A percentile compares a stretch with the other conserved stretches of the same genome.
Evolutionary conservation across 176 grass and related monocot species (phyloP).

Genomic region (Dendrocalamus sinicus): DNA sequence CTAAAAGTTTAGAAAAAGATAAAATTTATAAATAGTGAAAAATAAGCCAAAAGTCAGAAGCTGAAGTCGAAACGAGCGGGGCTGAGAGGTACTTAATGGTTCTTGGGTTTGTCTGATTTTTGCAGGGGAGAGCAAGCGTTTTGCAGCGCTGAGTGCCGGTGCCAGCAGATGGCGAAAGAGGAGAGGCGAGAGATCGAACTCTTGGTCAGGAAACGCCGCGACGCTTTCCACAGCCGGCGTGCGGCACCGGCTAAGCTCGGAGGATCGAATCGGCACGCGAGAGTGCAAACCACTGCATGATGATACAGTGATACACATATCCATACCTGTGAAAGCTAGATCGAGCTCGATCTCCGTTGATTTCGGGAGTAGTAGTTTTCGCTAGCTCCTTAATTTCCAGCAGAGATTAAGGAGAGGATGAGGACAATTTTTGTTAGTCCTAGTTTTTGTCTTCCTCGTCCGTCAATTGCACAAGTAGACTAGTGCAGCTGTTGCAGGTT

Average conservation of each 20-base stretch:
- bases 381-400: neutral
- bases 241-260: conserved; percentile 19
- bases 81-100: too few species aligned
- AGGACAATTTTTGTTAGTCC: neutral
- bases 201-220: conserved; percentile 41
- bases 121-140: conserved; percentile 72
- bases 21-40: too few species aligned
- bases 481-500: too few species aligned
- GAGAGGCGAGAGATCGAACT: conserved; percentile 61
- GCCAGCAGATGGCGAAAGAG: conserved; percentile 56
- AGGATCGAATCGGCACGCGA: conserved; percentile 15
- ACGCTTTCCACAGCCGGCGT: conserved; percentile 53
- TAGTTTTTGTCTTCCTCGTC: neutral
- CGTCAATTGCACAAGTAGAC: neutral
- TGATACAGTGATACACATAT: neutral
- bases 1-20: too few species aligned
- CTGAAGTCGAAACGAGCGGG: too few species aligned
- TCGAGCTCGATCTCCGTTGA: neutral
- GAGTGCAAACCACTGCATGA: conserved; percentile 45
- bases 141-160: conserved; percentile 63
- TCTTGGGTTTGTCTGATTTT: neutral
- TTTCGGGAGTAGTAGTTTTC: neutral
- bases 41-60: too few species aligned
- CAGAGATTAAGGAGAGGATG: neutral
- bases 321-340: neutral